Conservation (phyloP, 306 rosid genomes). For the Lablab purpureus region DNA sequence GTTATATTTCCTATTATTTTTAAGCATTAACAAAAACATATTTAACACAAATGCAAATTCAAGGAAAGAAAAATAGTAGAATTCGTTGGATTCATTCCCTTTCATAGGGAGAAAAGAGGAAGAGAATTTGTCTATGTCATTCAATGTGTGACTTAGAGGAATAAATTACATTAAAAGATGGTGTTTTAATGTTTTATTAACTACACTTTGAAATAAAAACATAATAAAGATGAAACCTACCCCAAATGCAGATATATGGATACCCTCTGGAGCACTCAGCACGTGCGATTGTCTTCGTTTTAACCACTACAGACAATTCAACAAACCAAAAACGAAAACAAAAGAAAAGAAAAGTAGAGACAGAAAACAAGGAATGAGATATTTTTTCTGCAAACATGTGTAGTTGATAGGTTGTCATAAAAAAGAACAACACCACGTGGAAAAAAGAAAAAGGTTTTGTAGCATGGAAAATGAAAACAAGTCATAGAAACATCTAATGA, state of each 20-base stretch:
- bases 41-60: too few relatives aligned
- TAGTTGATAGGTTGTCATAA: not conserved
- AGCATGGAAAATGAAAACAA: not conserved
- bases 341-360: not conserved
- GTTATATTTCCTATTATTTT: too few relatives aligned
- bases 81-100: too few relatives aligned
- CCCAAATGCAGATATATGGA: slow-evolving; percentile 79
- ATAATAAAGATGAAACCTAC: slow-evolving; percentile 52
- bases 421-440: slow-evolving; percentile 4
- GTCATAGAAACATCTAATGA: not conserved
- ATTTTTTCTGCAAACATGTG: not conserved
- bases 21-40: too few relatives aligned
- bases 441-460: not conserved
- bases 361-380: not conserved
- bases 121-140: too few relatives aligned
- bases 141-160: too few relatives aligned
- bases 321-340: too few relatives aligned
- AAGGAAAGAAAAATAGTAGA: too few relatives aligned
- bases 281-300: slow-evolving; percentile 79
- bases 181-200: too few relatives aligned
- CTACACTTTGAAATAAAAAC: not conserved
- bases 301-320: slow-evolving; percentile 65
- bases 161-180: too few relatives aligned
- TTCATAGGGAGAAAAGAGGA: too few relatives aligned
- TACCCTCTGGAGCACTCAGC: slow-evolving; percentile 80